Conservation (phyloP, 495 filamentous ascomycete species). For the Xylaria flabelliformis region DNA sequence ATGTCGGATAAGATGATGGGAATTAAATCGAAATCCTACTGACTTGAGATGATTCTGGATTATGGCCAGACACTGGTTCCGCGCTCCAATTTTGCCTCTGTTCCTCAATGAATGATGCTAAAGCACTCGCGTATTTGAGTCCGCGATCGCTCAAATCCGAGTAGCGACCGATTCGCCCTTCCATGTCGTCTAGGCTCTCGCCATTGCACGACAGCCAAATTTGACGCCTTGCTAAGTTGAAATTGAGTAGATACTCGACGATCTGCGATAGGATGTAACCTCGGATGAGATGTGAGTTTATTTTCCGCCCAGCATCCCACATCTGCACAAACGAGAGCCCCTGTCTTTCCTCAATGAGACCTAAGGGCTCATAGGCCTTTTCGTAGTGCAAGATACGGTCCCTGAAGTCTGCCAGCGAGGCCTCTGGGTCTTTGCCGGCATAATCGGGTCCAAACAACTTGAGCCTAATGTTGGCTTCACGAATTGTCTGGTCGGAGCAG, state of each 20-base stretch:
- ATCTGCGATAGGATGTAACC: constrained; percentile 81
- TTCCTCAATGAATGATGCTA: constrained; percentile 66
- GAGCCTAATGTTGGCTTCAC: constrained; percentile 84
- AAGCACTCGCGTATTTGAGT: constrained; percentile 62
- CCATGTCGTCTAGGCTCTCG: constrained; percentile 69
- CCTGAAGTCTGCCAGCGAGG: constrained; percentile 77
- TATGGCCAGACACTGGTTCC: constrained; percentile 17
- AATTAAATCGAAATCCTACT: constrained; percentile 26
- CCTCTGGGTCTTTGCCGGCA: constrained; percentile 73
- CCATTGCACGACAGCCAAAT: constrained; percentile 89
- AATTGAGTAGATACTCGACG: constrained; percentile 82
- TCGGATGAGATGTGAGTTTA: constrained; percentile 78
- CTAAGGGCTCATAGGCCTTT: constrained; percentile 77
- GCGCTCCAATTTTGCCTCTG: constrained; percentile 13
- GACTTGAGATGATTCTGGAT: constrained; percentile 11
- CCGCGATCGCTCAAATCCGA: constrained; percentile 70
- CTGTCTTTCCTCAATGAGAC: constrained; percentile 75
- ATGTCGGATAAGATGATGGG: constrained; percentile 52
- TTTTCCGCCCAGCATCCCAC: constrained; percentile 85
- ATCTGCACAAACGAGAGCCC: constrained; percentile 56
- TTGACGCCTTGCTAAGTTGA: constrained; percentile 80
- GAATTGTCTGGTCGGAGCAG: constrained; percentile 70
- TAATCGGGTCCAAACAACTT: constrained; percentile 86
- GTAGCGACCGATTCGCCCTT: constrained; percentile 74
- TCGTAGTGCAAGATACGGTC: constrained; percentile 79